Evolutionary conservation across 164 flowering plant genomes (phyloP).

Genomic region (Buxus sempervirens): DNA sequence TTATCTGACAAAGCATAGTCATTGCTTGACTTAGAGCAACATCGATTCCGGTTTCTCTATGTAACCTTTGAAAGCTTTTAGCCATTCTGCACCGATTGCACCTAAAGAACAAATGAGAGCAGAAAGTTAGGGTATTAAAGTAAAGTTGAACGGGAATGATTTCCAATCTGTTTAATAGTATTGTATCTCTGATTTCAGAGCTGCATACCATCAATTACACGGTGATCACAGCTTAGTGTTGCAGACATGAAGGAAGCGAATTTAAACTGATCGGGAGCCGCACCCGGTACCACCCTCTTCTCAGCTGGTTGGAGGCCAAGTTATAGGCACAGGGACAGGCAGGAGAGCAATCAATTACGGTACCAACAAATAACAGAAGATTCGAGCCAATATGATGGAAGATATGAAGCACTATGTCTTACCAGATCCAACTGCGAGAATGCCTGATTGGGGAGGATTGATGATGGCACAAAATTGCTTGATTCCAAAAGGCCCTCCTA

Average conservation of each 20-base stretch:
- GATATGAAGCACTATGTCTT: slow-evolving; percentile 10
- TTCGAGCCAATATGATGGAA: background rate
- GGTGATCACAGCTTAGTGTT: slow-evolving; percentile 96
- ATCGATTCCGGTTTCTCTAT: slow-evolving; percentile 85
- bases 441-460: slow-evolving; percentile 92
- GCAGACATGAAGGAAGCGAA: slow-evolving; percentile 91
- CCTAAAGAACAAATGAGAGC: slow-evolving; percentile 39
- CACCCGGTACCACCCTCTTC: slow-evolving; percentile 74
- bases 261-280: slow-evolving; percentile 48
- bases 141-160: background rate
- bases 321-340: background rate
- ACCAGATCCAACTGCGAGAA: slow-evolving; percentile 99
- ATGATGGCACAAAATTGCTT: slow-evolving; percentile 93
- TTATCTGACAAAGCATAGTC: slow-evolving; percentile 2
- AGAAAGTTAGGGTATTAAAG: background rate
- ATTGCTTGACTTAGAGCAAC: slow-evolving; percentile 47
- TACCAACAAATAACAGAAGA: background rate
- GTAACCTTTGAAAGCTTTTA: slow-evolving; percentile 88
- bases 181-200: background rate
- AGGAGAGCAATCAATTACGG: background rate
- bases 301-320: slow-evolving; percentile 27
- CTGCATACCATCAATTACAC: slow-evolving; percentile 85
- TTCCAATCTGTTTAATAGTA: background rate
- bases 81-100: slow-evolving; percentile 94
- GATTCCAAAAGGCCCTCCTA: slow-evolving; percentile 95